Base-by-base conservation (phyloP, 257 asterid genomes). In the Handroanthus guayacan region DNA sequence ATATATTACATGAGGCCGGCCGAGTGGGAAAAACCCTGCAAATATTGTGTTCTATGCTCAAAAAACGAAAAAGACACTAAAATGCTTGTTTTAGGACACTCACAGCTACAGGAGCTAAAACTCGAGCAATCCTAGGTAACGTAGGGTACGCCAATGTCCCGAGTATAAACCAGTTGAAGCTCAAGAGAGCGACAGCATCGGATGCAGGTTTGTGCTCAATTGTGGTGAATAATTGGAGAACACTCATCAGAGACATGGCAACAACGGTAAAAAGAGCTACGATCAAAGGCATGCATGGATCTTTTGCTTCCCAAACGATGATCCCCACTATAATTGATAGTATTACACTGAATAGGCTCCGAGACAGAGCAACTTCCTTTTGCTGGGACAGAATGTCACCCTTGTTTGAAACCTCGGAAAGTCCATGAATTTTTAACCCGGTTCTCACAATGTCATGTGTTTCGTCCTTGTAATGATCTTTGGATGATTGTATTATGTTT, bases 91-190 rank as follows among this genome's bases (percentile, higher is more conserved):
- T 68, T 38, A 80, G n/a, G 8, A 77, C 31, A 51, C 65, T 67
- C 71, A 54, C 31, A 13, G 68, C 69, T 17, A 75, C 11, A 6
- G 90, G 84, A 56, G 73, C 69, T 25, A 84, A 57, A n/a, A 68
- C 57, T 67, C 74, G 74, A 25, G 88, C 84, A 11, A 87, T 43
- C 61, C 31, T 67, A 2, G 97, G 96, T 68, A 92, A 54, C 10
- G 78, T 78, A 6, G 94, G 96, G 72, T 76, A 84, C 1, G 89
- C 78, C 62, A 89, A 65, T 0, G 84, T 71, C 34, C 98, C 97
- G 0, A 93, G 92, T 47, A 91, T 72, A 74, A 91, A 93, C 87
- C 92, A 93, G 81, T 93, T 91, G 79, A 87, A 77, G 87, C 98
- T 82, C 78, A 93, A 73, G 77, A 93, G 98, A 39, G 78, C 89